phyloP scores from a whole-genome alignment of 2,329 filamentous ascomycete species.

The Pyrenophora teres region DNA sequence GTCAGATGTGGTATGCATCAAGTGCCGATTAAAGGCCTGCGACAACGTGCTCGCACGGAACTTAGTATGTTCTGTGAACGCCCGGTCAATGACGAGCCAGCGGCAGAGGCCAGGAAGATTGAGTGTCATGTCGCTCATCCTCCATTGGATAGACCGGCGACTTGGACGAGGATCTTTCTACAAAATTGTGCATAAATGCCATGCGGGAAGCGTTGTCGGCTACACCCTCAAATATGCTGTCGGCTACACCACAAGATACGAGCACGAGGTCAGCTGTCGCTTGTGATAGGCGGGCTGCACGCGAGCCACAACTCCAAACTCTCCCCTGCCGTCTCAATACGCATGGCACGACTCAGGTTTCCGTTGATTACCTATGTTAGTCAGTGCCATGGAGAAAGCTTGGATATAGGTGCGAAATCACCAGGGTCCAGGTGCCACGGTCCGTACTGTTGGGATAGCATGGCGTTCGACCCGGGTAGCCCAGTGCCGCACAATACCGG shows the following conservation, averaged over 20 bases:
- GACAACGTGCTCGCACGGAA: conserved; percentile 5
- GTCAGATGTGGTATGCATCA: conserved; percentile 5
- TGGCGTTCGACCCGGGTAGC: conserved; percentile 8
- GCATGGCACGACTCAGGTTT: conserved; percentile 15
- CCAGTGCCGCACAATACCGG: not conserved
- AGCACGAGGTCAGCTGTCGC: conserved; percentile 25
- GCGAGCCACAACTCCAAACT: conserved; percentile 6
- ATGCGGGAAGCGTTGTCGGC: conserved; percentile 14
- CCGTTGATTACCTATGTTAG: conserved; percentile 7
- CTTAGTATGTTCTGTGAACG: conserved; percentile 7
- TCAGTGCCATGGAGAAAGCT: not conserved
- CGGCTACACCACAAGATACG: conserved; percentile 18
- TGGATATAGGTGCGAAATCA: conserved; percentile 10
- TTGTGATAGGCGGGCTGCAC: conserved; percentile 20
- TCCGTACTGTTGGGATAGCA: conserved; percentile 19
- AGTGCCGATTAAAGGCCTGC: conserved; percentile 12
- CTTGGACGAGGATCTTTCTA: conserved; percentile 9
- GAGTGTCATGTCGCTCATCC: conserved; percentile 15
- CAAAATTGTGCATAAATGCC: conserved; percentile 19
- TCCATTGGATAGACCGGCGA: conserved; percentile 18
- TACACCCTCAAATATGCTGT: no score
- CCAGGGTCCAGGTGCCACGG: conserved; percentile 18
- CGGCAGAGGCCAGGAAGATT: not conserved
- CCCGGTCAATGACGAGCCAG: conserved; percentile 6
- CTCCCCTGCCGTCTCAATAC: conserved; percentile 13